Conservation (phyloP, 2,329 filamentous ascomycete species). For the Fusarium sp. region DNA sequence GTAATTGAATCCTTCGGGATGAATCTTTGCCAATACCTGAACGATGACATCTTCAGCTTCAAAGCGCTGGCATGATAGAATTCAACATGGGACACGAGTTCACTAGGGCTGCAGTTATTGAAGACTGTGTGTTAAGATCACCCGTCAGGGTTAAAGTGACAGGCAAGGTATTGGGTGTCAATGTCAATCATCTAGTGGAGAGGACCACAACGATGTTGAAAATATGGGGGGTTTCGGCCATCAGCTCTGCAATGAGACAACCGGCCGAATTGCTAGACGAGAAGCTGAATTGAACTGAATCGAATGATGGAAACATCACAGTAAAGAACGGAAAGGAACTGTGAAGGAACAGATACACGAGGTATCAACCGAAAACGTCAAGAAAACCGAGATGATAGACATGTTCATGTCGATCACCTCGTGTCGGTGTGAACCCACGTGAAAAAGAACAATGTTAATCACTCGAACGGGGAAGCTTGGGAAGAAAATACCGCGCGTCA, state of each 20-base stretch:
- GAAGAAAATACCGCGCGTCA: slow-evolving; percentile 9
- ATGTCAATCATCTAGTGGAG: neutral
- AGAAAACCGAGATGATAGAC: neutral
- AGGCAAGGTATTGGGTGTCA: neutral
- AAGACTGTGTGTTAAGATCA: slow-evolving; percentile 11
- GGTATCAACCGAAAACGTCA: neutral
- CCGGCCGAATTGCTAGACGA: neutral
- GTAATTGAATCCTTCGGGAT: neutral
- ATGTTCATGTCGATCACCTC: slow-evolving; percentile 13
- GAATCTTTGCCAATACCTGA: neutral
- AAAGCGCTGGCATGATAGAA: neutral
- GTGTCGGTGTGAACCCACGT: slow-evolving; percentile 16
- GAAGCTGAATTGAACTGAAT: neutral
- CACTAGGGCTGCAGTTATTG: neutral
- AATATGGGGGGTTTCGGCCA: neutral
- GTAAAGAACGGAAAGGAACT: neutral
- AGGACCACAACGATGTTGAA: neutral
- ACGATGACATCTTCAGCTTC: neutral
- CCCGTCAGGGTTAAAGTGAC: slow-evolving; percentile 9
- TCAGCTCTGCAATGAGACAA: neutral
- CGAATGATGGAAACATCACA: neutral
- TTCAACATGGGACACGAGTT: neutral
- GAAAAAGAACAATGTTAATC: slow-evolving; percentile 6
- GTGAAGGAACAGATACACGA: neutral
- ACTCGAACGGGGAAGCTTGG: neutral